Percentiles rank a stretch among this genome's conserved stretches.
Conservation (phyloP, 1,284 basidiomycete species). For the Ustilago vetiveriae region DNA sequence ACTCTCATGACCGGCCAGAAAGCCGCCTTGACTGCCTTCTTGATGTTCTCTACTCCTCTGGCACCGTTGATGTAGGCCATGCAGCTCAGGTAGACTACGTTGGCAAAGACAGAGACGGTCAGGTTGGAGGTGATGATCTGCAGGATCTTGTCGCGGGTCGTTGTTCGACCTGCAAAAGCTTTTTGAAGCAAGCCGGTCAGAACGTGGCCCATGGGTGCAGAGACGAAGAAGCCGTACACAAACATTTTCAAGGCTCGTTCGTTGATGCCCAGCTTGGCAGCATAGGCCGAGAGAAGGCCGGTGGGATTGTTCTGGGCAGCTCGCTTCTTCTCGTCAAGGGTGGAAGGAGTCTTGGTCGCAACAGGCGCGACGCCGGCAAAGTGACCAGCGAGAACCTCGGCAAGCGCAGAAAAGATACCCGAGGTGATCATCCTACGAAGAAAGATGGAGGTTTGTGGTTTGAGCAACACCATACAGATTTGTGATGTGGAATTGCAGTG, state of each 20-base stretch:
- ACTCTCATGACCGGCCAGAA: slow-evolving; percentile 80
- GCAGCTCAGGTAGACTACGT: slow-evolving; percentile 75
- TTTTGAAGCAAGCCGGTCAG: slow-evolving; percentile 76
- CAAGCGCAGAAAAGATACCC: slow-evolving; percentile 53
- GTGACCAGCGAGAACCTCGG: slow-evolving; percentile 55
- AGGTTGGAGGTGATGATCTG: slow-evolving; percentile 79
- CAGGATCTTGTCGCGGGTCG: slow-evolving; percentile 75
- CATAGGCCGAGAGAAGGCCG: slow-evolving; percentile 25
- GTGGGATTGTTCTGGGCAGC: slow-evolving; percentile 34
- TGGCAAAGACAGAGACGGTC: slow-evolving; percentile 80
- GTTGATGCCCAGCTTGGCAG: slow-evolving; percentile 53
- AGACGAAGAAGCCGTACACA: slow-evolving; percentile 81
- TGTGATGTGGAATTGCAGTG: no score
- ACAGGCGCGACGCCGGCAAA: slow-evolving; percentile 50
- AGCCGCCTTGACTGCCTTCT: slow-evolving; percentile 77
- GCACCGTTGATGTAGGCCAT: slow-evolving; percentile 88
- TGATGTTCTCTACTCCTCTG: slow-evolving; percentile 74
- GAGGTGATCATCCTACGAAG: slow-evolving; percentile 57
- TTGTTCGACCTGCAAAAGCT: slow-evolving; percentile 80
- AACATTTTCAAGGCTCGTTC: slow-evolving; percentile 79
- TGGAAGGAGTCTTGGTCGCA: slow-evolving; percentile 25
- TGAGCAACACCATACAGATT: no score
- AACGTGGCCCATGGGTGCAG: slow-evolving; percentile 82
- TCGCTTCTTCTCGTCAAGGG: slow-evolving; percentile 40
- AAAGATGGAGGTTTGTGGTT: no score